These are phyloP conservation scores for Podospora australis DNA, from an alignment of 495 filamentous ascomycete genomes.

Conservation along the genomic window DNA sequence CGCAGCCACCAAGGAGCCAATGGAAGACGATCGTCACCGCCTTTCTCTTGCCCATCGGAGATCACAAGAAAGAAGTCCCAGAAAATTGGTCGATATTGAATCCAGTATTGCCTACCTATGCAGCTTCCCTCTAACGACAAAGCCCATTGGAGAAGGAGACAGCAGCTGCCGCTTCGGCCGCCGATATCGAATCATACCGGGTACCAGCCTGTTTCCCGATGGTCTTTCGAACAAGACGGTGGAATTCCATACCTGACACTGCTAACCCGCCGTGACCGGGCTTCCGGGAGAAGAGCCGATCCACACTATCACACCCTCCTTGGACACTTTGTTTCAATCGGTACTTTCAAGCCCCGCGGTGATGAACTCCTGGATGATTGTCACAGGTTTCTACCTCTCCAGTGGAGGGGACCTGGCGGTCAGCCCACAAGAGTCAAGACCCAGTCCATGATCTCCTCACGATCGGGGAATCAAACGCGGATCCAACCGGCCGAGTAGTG, in stretches of 20 bases:
- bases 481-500: constrained; percentile 1
- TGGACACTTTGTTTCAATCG: neutral
- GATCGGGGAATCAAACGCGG: constrained; percentile 4
- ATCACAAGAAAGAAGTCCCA: neutral
- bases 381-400: neutral
- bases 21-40: too few relatives aligned
- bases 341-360: neutral
- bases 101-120: neutral
- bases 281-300: constrained; percentile 6
- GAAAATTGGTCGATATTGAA: neutral
- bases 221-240: too few relatives aligned
- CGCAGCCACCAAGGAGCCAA: too few relatives aligned
- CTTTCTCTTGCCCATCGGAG: too few relatives aligned
- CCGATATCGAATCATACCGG: neutral
- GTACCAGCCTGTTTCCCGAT: too few relatives aligned
- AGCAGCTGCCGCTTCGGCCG: neutral
- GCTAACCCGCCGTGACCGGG: constrained; percentile 1
- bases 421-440: neutral
- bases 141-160: neutral
- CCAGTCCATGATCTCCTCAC: neutral
- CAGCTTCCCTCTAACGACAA: neutral
- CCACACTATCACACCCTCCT: neutral
- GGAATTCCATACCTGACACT: too few relatives aligned
- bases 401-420: neutral
- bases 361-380: neutral